Conservation (phyloP, 2,329 filamentous ascomycete genomes). For the Malbranchea cinnamomea region DNA sequence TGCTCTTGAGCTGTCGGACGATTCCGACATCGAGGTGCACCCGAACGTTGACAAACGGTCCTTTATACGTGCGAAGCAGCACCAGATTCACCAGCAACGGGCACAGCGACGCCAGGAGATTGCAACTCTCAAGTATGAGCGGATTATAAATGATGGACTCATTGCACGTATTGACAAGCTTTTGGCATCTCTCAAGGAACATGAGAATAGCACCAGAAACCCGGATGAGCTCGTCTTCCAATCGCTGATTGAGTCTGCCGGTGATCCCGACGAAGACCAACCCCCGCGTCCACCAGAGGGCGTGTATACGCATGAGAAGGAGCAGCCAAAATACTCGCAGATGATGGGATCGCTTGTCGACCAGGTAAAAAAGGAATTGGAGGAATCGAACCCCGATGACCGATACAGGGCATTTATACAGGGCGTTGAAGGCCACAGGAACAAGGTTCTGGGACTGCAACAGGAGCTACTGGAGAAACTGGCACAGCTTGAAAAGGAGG, state of each 20-base stretch:
- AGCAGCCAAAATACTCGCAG: conserved; percentile 74
- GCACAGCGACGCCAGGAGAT: conserved; percentile 77
- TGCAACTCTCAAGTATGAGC: conserved; percentile 76
- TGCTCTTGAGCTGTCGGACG: conserved; percentile 88
- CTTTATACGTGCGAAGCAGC: conserved; percentile 96
- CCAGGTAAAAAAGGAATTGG: conserved; percentile 74
- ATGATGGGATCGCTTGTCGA: conserved; percentile 98
- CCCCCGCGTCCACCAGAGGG: conserved; percentile 63
- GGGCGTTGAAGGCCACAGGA: conserved; percentile 61
- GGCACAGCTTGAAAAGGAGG: conserved; percentile 68
- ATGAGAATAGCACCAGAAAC: conserved; percentile 50
- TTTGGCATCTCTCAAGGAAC: conserved; percentile 57
- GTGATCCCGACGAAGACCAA: conserved; percentile 54
- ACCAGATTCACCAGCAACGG: conserved; percentile 87
- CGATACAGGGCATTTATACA: conserved; percentile 61
- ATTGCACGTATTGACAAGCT: conserved; percentile 70
- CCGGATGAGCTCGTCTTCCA: conserved; percentile 78
- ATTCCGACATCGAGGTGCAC: conserved; percentile 95
- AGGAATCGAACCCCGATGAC: conserved; percentile 54
- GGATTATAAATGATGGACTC: conserved; percentile 81
- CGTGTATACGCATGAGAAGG: conserved; percentile 59
- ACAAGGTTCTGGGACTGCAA: conserved; percentile 66
- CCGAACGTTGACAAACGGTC: conserved; percentile 97
- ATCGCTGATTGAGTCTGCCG: conserved; percentile 68
- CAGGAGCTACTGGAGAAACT: conserved; percentile 59